phyloP scores from a whole-genome alignment of 768 basidiomycete species.

The Boletus subparvulus region DNA sequence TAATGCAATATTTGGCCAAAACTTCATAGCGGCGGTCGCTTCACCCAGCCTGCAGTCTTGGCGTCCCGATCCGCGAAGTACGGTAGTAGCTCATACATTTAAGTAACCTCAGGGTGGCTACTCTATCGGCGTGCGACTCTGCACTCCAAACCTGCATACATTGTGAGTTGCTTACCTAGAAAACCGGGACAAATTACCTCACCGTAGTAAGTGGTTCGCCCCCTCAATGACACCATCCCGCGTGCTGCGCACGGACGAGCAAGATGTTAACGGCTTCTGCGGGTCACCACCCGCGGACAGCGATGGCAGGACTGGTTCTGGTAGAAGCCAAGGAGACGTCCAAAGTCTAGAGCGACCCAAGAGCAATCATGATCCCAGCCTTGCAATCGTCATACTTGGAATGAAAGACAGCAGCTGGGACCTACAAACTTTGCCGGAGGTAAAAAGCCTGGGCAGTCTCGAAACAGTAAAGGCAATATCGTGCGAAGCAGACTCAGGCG shows the following conservation, averaged over 20 bases:
- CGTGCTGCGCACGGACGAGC: neutral
- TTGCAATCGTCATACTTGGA: constrained; percentile 7
- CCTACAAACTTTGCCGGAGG: neutral
- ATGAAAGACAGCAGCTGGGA: neutral
- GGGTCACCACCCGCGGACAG: constrained; percentile 9
- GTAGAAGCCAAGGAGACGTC: constrained; percentile 10
- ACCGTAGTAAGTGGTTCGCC: neutral
- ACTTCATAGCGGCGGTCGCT: neutral
- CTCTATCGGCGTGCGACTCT: neutral
- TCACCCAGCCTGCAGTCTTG: constrained; percentile 14
- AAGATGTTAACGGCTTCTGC: neutral
- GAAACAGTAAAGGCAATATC: constrained; percentile 5
- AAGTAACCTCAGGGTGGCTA: neutral
- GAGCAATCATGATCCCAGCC: neutral
- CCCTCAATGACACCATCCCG: neutral
- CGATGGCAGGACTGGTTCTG: neutral
- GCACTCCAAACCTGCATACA: neutral
- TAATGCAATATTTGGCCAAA: neutral
- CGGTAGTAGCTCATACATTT: neutral
- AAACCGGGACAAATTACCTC: constrained; percentile 9
- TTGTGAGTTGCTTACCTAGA: neutral
- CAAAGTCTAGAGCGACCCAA: constrained; percentile 4
- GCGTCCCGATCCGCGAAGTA: constrained; percentile 14
- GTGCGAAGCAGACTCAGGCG: neutral
- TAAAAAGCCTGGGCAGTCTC: neutral